Base-by-base conservation (phyloP, 306 rosid species). In the Acacia confusa region DNA sequence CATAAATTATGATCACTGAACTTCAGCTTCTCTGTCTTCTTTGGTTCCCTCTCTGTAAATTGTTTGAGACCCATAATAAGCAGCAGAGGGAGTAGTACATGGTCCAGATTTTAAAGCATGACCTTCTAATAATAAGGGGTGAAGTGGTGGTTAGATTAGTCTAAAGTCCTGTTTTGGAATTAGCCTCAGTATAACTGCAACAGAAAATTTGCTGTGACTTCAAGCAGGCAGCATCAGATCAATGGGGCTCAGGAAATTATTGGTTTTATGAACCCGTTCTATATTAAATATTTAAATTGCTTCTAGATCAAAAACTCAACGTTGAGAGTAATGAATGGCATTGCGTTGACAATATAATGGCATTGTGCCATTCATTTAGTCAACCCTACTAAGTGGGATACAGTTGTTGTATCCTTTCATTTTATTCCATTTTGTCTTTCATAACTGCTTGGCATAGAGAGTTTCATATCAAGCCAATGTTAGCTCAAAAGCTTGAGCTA, bases 91-190 rank as follows among this genome's bases (percentile, higher is more conserved):
- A 50, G 9, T 50, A 9, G 45, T 40, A 27, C 16, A 25, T 40
- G 58, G 17, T 70, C 60, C 61, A 25, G 16, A 27, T 16, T 47
- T 40, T 70, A 53, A 78, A 78, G 76, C 70, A 28, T 70, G 36
- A 30, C 22, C 15, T 43, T 58, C 41, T 11, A 16, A 30, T 61
- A 44, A 3, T 14, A 38, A 72, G 38, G 28, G 70, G 28, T 15
- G 40, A 22, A 76, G 41, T 38, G 66, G 48, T 63, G 65, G 11
- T 45, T 76, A 17, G 44, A 27, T 76, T 72, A 45, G 74, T 63
- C 73, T 47, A 72, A 28, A 47, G 41, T 72, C 16, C 16, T 53
- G 55, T 66, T 65, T 38, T 81, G 75, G n/a, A 74, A 74, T 53
- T 27, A 45, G 15, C 9, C 38, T 32, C 19, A 16, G 14, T 58